Evolutionary conservation across 2,329 filamentous ascomycete species (phyloP), one percentile per base, ranked within the genome.

Genomic region (Niveomyces coronatus): DNA sequence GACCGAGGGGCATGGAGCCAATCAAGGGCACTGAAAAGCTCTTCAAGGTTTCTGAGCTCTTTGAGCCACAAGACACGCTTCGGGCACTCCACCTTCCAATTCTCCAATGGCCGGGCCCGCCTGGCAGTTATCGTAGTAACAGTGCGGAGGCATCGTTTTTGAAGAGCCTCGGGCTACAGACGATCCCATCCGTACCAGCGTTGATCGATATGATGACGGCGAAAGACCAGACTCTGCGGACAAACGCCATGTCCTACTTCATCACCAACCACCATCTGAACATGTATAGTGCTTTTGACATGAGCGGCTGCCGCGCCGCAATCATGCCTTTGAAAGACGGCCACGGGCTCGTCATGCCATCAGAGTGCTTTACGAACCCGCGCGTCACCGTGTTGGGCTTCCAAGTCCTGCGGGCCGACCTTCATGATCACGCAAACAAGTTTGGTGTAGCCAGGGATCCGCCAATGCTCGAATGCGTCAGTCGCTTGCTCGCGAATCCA

Each of bases 361-460:
- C 72, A 2, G 74, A 79, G 42, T 95, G 88, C 52, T 98, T 85
- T 53, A 86, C 79, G 1, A 89, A 96, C 48, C 74, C 81, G 27
- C 73, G 73, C 29, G 84, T 85, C 16, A 70, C 80, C 1, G 67
- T 93, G 4, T 69, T 98, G 37, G 85, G 85, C 0, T 96, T 94
- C 51, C 69, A 79, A 18, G 81, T 94, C 14, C 63, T 98, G 23
- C 72, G 76, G 44, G 71, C 64, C 33, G 84, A 91, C 45, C 68
- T 96, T n/a, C 79, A 84, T 43, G 63, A 72, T 9, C 85, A 96
- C 63, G 85, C 87, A 13, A 67, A 57, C 45, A 89, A 91, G 61
- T 87, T 98, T 50, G 88, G 87, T 1, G 87, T 98, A 5, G 72
- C 74, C n/a, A 63, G 73, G 37, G 80, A 98, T 55, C 91, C 93